Percentiles rank a stretch among this genome's conserved stretches.
These are phyloP conservation scores for Xerocomus spinulosus DNA, from an alignment of 768 basidiomycete genomes.

Conservation along the genomic window DNA sequence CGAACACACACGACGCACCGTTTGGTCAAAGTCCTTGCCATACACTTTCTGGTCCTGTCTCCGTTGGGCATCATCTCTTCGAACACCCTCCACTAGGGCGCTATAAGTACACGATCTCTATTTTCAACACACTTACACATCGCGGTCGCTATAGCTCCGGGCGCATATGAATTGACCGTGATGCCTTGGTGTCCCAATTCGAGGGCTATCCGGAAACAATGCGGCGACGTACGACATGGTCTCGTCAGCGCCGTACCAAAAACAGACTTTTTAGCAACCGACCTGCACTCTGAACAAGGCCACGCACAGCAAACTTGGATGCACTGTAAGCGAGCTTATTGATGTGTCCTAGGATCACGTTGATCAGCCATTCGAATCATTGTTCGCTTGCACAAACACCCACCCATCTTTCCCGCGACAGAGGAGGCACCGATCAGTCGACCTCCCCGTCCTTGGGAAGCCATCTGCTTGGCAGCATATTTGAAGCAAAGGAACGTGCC, in stretches of 20 bases:
- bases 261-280: no score
- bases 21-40: no score
- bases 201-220: conserved; percentile 15
- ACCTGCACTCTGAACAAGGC: conserved; percentile 15
- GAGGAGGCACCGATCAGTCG: conserved; percentile 7
- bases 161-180: conserved; percentile 30
- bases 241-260: not conserved
- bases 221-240: conserved; percentile 7
- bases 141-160: conserved; percentile 24
- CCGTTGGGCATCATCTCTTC: no score
- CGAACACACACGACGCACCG: no score
- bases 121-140: conserved; percentile 18
- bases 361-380: not conserved
- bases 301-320: conserved; percentile 11
- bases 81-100: no score
- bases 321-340: conserved; percentile 12
- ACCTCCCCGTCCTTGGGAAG: conserved; percentile 13
- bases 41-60: no score
- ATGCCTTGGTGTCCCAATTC: conserved; percentile 26
- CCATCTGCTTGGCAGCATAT: conserved; percentile 20
- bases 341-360: not conserved
- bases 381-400: no score
- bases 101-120: not conserved
- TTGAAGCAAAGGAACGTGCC: conserved; percentile 25
- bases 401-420: not conserved